phyloP scores from a whole-genome alignment of 1,284 basidiomycete genomes.

The Cryptococcus depauperatus region DNA sequence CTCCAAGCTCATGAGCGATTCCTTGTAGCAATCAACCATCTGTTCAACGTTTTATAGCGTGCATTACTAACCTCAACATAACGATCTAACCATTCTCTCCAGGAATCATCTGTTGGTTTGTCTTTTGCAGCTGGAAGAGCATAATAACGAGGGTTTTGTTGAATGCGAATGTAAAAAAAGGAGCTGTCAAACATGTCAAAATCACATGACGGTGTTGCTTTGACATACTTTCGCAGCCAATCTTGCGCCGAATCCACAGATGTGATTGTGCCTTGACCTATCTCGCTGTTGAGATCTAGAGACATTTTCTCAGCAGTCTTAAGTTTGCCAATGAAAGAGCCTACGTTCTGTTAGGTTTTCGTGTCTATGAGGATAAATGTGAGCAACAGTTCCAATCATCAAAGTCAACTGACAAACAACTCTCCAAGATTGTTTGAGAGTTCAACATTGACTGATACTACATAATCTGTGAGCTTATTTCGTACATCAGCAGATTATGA shows the following conservation, averaged over 20 bases:
- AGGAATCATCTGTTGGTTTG: slow-evolving; percentile 16
- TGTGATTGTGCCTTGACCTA: slow-evolving; percentile 71
- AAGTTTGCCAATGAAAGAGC: background rate
- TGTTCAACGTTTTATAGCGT: background rate
- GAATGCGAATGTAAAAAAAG: slow-evolving; percentile 74
- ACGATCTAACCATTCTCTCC: slow-evolving; percentile 62
- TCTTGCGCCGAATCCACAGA: slow-evolving; percentile 55
- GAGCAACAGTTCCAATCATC: background rate
- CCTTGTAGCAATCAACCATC: slow-evolving; percentile 22
- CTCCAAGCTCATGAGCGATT: slow-evolving; percentile 56
- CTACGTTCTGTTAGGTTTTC: slow-evolving; percentile 65
- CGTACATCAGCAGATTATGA: background rate
- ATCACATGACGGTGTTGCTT: background rate
- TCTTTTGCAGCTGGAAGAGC: slow-evolving; percentile 43
- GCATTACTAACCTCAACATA: slow-evolving; percentile 51
- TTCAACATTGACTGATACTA: slow-evolving; percentile 33
- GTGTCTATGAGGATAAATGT: slow-evolving; percentile 47
- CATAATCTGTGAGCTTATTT: slow-evolving; percentile 18
- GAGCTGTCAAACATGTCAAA: slow-evolving; percentile 45
- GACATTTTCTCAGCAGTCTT: background rate
- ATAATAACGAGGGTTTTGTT: slow-evolving; percentile 72
- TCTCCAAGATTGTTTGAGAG: slow-evolving; percentile 64
- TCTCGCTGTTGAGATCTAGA: slow-evolving; percentile 75
- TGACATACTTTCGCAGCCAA: slow-evolving; percentile 57
- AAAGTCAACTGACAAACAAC: slow-evolving; percentile 50